Evolutionary conservation across 306 rosid species (phyloP).

Genomic region (Cyamopsis tetragonoloba): DNA sequence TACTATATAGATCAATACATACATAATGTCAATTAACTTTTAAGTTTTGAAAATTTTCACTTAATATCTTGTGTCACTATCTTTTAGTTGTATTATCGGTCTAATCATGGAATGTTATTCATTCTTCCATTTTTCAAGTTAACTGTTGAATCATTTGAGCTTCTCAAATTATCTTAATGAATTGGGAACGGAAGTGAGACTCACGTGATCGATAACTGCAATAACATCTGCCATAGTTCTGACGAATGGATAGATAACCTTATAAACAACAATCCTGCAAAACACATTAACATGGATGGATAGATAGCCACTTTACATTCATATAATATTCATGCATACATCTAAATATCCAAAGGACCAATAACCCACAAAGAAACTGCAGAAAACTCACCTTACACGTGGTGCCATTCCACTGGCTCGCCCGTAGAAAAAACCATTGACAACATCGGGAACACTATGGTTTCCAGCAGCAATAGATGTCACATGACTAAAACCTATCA

Average conservation of each 20-base stretch:
- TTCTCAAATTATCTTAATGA: background rate
- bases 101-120: background rate
- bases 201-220: constrained; percentile 81
- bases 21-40: background rate
- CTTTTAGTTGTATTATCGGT: no score
- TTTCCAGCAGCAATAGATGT: constrained; percentile 88
- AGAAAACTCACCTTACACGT: constrained; percentile 50
- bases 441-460: constrained; percentile 67
- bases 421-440: constrained; percentile 63
- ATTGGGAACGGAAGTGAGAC: background rate
- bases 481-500: constrained; percentile 58
- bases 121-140: background rate
- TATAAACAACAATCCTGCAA: constrained; percentile 78
- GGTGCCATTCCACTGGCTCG: constrained; percentile 88
- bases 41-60: background rate
- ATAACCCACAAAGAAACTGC: background rate
- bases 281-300: background rate
- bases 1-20: background rate
- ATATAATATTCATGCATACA: background rate
- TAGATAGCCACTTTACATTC: background rate
- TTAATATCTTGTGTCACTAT: background rate
- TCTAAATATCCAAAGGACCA: background rate
- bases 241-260: constrained; percentile 70
- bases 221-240: constrained; percentile 65
- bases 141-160: background rate